Percentiles rank a stretch among this genome's conserved stretches.
Conservation (phyloP, 1,139 yeast genomes). For the Schwanniomyces etchellsii region DNA sequence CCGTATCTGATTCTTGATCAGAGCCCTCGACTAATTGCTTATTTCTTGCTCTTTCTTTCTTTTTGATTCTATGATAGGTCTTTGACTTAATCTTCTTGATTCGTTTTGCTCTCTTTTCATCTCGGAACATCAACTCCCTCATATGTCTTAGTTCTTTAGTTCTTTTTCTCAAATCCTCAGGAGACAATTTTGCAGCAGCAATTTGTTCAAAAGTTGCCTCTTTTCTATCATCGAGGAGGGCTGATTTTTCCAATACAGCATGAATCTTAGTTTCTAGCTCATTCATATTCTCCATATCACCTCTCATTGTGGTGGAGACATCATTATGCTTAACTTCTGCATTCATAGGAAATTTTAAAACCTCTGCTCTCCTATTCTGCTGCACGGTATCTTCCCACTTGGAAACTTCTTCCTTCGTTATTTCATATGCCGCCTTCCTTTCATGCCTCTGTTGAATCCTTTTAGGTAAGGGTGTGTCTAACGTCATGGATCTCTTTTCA, state of each 20-base stretch:
- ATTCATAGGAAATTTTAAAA: conserved; percentile 65
- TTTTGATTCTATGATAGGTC: conserved; percentile 77
- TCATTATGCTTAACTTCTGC: conserved; percentile 44
- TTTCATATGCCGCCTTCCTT: conserved; percentile 84
- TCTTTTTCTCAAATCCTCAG: conserved; percentile 73
- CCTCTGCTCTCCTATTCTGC: conserved; percentile 79
- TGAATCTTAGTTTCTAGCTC: conserved; percentile 68
- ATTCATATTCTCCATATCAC: conserved; percentile 43
- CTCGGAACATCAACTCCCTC: conserved; percentile 96
- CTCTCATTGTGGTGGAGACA: conserved; percentile 50
- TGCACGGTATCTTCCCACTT: conserved; percentile 86
- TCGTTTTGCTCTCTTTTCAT: conserved; percentile 84
- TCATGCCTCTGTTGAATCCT: conserved; percentile 83
- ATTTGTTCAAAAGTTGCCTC: conserved; percentile 84
- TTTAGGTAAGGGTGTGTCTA: conserved; percentile 79
- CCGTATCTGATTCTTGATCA: conserved; percentile 47
- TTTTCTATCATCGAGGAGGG: conserved; percentile 65
- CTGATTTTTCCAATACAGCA: conserved; percentile 55
- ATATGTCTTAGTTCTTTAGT: conserved; percentile 80
- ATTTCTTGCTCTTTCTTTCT: conserved; percentile 74
- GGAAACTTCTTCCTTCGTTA: conserved; percentile 78
- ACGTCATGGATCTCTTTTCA: conserved; percentile 36
- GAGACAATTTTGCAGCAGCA: conserved; percentile 73
- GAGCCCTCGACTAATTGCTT: conserved; percentile 64
- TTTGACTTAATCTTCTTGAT: conserved; percentile 93